Base-by-base conservation (phyloP, 108 stramenopile genomes). In the Asterionellopsis glacialis region DNA sequence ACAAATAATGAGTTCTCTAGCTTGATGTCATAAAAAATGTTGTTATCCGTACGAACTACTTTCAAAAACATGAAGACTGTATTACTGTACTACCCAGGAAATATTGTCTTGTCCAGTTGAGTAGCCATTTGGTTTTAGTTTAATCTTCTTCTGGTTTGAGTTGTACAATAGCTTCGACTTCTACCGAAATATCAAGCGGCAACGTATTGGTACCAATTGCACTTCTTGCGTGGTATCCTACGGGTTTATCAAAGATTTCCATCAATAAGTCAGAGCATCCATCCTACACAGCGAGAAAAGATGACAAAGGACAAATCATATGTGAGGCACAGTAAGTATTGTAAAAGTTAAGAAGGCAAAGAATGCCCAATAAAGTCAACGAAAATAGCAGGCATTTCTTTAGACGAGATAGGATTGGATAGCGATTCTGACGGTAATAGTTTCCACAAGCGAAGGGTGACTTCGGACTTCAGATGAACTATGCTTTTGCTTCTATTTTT, bases 201-300 rank as follows among this genome's bases (percentile, higher is more conserved):
- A 92, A 61, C 0, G 91, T 89, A 50, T 66, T 85, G 3, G 85
- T 87, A 43, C 91, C 91, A 45, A 92, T 92, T 0, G 91, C 91
- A 52, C 82, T 83, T 47, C 91, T 61, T 12, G 91, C 91, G 66
- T 92, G 91, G 66, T 87, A 92, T 49, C 91, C 91, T 63, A 84
- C 70, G 9, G 76, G 68, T 44, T 87, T 85, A 4, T 73, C 84
- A 70, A 92, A 92, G 14, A 92, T 71, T 55, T 89, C 82, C 85
- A 92, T 87, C 10, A 92, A 67, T 22, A 88, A 45, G 68, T 92
- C 87, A 1, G 84, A 85, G 58, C 87, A 88, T 16, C 91, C 91
- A 70, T 92, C 83, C 33, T 33, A 33, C 33, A 33, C 5, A 33
- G 33, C 33, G 33, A 33, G 2, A n/a, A n/a, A n/a, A n/a, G 33